Percentiles rank a stretch among this genome's conserved stretches.
Conservation (phyloP, 2,329 filamentous ascomycete species). For the Ophiognomonia clavigignenti-juglandacearum region DNA sequence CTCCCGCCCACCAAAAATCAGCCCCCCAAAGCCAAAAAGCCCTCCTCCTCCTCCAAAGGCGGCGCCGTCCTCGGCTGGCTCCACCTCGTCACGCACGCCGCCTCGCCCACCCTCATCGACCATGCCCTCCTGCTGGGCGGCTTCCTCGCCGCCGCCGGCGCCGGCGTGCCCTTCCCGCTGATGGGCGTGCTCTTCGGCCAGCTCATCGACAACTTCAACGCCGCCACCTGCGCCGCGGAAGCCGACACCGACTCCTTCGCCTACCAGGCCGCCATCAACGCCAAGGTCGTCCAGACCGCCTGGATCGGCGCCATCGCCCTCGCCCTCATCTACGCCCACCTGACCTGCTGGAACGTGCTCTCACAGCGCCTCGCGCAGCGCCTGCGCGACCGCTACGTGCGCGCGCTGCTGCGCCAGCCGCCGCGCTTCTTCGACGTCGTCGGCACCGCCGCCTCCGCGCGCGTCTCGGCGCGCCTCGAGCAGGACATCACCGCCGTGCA, state of each 20-base stretch:
- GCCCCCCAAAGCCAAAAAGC: no score
- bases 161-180: conserved; percentile 7
- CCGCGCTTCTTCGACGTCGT: conserved; percentile 55
- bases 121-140: not conserved
- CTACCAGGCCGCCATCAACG: conserved; percentile 1
- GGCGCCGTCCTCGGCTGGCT: no score
- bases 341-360: conserved; percentile 28
- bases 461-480: conserved; percentile 52
- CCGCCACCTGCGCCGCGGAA: not conserved
- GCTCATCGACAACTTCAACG: conserved; percentile 5
- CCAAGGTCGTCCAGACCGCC: not conserved
- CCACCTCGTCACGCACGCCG: no score
- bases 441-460: conserved; percentile 49
- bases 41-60: no score
- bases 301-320: conserved; percentile 4
- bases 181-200: conserved; percentile 6
- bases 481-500: conserved; percentile 57
- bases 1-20: no score
- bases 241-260: not conserved
- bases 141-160: not conserved
- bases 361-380: conserved; percentile 53
- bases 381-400: conserved; percentile 50
- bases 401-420: conserved; percentile 50
- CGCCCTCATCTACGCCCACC: conserved; percentile 6
- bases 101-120: no score